Conservation (phyloP, 2,329 filamentous ascomycete genomes). For the Grosmannia clavigera region DNA sequence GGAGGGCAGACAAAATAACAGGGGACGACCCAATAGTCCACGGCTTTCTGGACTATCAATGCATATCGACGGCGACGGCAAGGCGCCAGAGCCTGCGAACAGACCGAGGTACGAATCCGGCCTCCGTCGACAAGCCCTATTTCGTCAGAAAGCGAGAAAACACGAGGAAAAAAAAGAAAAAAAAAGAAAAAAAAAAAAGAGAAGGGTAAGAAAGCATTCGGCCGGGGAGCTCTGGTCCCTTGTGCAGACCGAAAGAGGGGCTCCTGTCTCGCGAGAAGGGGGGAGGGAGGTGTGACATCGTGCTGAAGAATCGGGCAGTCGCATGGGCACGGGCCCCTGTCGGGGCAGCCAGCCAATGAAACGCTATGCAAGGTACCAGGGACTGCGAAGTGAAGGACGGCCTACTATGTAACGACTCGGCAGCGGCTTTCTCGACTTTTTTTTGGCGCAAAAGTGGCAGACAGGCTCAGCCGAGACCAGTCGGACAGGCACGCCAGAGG, state of each 20-base stretch:
- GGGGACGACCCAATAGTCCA: background rate
- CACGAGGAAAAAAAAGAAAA: too few species aligned
- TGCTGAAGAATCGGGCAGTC: background rate
- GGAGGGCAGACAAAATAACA: background rate
- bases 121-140: background rate
- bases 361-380: conserved; percentile 4
- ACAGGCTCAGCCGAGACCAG: background rate
- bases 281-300: background rate
- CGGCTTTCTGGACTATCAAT: background rate
- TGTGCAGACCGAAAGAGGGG: background rate
- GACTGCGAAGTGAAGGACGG: background rate
- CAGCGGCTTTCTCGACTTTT: background rate
- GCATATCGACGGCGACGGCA: background rate
- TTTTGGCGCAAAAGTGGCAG: background rate
- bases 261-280: background rate
- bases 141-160: too few species aligned
- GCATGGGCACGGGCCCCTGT: background rate
- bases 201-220: background rate
- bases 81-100: background rate
- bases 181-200: background rate
- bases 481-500: background rate
- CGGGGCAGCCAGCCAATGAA: background rate
- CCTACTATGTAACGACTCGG: background rate
- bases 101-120: background rate
- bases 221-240: background rate